These are phyloP conservation scores for Boletus vermiculosoides DNA, from an alignment of 768 basidiomycete genomes.

Conservation along the genomic window DNA sequence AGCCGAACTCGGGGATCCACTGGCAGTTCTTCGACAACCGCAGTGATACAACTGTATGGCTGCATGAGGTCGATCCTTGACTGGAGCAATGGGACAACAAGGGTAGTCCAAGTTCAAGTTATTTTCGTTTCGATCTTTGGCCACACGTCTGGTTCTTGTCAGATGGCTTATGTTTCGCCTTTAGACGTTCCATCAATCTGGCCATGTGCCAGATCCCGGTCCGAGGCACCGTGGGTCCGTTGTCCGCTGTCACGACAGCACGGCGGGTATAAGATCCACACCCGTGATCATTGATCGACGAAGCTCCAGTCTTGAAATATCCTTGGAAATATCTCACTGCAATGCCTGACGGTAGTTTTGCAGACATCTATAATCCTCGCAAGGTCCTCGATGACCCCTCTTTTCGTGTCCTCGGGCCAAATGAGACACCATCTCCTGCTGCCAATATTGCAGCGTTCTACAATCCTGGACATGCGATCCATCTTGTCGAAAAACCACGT, in stretches of 20 bases:
- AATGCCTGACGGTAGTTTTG: conserved; percentile 27
- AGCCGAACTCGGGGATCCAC: too few relatives aligned
- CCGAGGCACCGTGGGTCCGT: not conserved
- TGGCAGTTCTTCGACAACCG: too few relatives aligned
- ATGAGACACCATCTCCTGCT: conserved; percentile 46
- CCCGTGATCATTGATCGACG: not conserved
- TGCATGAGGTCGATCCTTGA: not conserved
- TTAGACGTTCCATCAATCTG: too few relatives aligned
- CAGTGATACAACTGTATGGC: not conserved
- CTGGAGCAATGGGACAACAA: not conserved
- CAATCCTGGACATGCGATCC: conserved; percentile 60
- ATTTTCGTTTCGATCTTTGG: not conserved
- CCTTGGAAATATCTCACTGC: not conserved
- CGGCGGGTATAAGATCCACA: not conserved
- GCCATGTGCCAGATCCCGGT: not conserved
- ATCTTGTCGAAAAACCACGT: conserved; percentile 64
- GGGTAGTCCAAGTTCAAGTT: not conserved
- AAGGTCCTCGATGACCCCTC: conserved; percentile 55
- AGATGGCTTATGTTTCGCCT: not conserved
- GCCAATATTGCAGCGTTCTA: conserved; percentile 65
- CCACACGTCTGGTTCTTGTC: too few relatives aligned
- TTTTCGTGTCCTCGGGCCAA: conserved; percentile 50
- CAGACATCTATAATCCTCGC: conserved; percentile 53
- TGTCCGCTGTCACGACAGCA: conserved; percentile 10
- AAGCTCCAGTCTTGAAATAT: not conserved